Percentiles rank a stretch among this genome's conserved stretches.
These are phyloP conservation scores for Orbilia javanica DNA, from an alignment of 2,329 filamentous ascomycete species.

Conservation along the genomic window DNA sequence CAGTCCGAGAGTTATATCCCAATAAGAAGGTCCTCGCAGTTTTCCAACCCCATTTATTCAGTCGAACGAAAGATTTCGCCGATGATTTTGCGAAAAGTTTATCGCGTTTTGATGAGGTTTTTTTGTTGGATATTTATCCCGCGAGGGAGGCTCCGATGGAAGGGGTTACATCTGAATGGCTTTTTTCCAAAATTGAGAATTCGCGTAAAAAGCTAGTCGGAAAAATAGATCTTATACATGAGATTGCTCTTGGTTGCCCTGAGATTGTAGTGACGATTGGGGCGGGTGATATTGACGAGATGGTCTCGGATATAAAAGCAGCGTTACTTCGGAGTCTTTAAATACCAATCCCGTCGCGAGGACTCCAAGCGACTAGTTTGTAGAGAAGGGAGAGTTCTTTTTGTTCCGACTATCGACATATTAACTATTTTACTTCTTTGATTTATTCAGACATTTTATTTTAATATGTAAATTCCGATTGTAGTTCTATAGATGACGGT, in stretches of 20 bases:
- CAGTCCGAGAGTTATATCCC: conserved; percentile 20
- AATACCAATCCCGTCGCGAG: too few species aligned
- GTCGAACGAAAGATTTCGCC: conserved; percentile 16
- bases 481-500: too few species aligned
- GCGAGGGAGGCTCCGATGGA: conserved; percentile 7
- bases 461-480: too few species aligned
- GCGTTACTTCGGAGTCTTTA: not conserved
- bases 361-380: not conserved
- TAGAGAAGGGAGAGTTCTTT: not conserved
- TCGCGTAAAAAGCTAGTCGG: not conserved
- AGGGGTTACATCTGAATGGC: conserved; percentile 3
- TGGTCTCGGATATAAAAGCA: conserved; percentile 3
- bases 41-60: conserved; percentile 28
- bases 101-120: conserved; percentile 1
- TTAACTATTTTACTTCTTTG: too few species aligned
- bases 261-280: conserved; percentile 19
- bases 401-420: too few species aligned
- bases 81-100: conserved; percentile 22
- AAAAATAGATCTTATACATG: not conserved
- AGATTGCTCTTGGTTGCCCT: not conserved
- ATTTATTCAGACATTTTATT: too few species aligned
- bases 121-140: conserved; percentile 13
- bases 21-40: not conserved
- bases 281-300: conserved; percentile 18
- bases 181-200: conserved; percentile 3